Evolutionary conservation across 305 asterid species (phyloP).

Genomic region (Solanum hybrid): DNA sequence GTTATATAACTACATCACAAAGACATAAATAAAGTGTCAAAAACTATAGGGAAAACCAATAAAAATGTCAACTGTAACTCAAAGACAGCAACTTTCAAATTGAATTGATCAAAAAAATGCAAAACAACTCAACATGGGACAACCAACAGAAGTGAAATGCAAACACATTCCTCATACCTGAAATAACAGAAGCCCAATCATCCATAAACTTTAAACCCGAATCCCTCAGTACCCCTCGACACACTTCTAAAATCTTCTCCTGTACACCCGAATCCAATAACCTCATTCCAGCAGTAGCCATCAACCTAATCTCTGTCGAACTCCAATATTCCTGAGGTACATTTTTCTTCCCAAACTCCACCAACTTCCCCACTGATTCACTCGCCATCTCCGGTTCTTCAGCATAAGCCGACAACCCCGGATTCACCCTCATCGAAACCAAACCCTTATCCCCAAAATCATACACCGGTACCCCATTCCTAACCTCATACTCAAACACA

Average conservation of each 20-base stretch:
- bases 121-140: not conserved
- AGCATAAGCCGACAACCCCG: slow-evolving; percentile 65
- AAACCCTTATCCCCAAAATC: slow-evolving; percentile 62
- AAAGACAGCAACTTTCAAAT: not conserved
- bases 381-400: slow-evolving; percentile 57
- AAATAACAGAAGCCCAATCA: slow-evolving; percentile 80
- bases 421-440: slow-evolving; percentile 75
- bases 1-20: not conserved
- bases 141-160: not conserved
- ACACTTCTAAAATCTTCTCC: slow-evolving; percentile 59
- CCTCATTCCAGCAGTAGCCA: slow-evolving; percentile 98
- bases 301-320: slow-evolving; percentile 54
- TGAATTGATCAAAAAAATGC: not conserved
- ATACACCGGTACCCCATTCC: slow-evolving; percentile 40
- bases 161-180: slow-evolving; percentile 37
- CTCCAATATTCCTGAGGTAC: slow-evolving; percentile 64
- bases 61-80: not conserved
- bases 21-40: not conserved
- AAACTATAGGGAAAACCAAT: not conserved
- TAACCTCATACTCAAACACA: slow-evolving; percentile 59
- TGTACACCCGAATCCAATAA: slow-evolving; percentile 53
- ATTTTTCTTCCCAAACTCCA: slow-evolving; percentile 66
- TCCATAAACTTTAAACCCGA: slow-evolving; percentile 71
- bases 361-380: slow-evolving; percentile 42
- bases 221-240: slow-evolving; percentile 47